These are phyloP conservation scores for Naegleria lovaniensis DNA, from an alignment of 208 protist species.

Conservation along the genomic window DNA sequence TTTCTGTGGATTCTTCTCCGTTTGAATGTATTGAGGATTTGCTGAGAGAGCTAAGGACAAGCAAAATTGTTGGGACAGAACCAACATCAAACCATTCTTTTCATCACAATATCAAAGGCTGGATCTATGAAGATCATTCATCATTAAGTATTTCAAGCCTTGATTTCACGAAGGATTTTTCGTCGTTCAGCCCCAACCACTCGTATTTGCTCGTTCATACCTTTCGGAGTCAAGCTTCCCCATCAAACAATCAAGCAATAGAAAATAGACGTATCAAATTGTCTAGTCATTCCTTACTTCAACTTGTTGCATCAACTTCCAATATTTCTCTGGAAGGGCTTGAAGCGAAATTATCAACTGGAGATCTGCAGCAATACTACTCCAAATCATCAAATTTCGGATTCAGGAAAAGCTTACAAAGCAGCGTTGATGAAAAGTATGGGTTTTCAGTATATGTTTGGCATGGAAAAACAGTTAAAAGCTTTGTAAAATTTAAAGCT, in stretches of 20 bases:
- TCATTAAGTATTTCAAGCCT: not conserved
- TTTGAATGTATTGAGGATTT: not conserved
- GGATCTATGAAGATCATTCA: not conserved
- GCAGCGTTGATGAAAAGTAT: not conserved
- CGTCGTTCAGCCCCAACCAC: not conserved
- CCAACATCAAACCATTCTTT: not conserved
- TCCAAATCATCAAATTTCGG: not conserved
- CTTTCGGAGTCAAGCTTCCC: not conserved
- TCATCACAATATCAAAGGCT: not conserved
- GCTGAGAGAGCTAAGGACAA: not conserved
- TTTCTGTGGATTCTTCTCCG: not conserved
- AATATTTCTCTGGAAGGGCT: not conserved
- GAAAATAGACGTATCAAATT: not conserved
- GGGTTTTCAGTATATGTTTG: not conserved
- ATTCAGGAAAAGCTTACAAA: not conserved
- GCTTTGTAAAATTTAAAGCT: not conserved
- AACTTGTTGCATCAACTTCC: not conserved
- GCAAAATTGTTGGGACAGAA: no score
- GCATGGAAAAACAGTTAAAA: not conserved
- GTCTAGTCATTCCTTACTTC: not conserved
- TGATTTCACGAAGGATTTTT: conserved; percentile 10
- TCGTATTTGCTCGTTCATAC: not conserved
- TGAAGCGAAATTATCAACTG: not conserved
- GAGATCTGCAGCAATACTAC: not conserved
- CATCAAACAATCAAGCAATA: not conserved